Conservation (phyloP, 2,329 filamentous ascomycete genomes). For the Paraconiothyrium sp. region DNA sequence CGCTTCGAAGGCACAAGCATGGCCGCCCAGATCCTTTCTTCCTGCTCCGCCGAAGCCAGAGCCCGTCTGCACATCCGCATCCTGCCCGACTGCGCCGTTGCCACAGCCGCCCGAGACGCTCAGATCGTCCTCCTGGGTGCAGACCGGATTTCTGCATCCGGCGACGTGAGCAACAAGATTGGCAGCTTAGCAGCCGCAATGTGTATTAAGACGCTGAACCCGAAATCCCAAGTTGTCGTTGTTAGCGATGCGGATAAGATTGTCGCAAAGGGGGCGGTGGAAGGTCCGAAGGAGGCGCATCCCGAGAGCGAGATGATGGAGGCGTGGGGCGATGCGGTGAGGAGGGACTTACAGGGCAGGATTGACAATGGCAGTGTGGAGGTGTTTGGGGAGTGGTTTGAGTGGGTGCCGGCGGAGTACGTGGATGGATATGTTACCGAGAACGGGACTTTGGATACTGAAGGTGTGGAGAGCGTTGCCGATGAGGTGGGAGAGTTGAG, state of each 20-base stretch:
- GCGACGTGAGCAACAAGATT: constrained; percentile 73
- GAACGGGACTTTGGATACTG: constrained; percentile 26
- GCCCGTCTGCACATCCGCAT: constrained; percentile 57
- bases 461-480: constrained; percentile 28
- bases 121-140: constrained; percentile 71
- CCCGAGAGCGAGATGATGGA: constrained; percentile 58
- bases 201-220: constrained; percentile 61
- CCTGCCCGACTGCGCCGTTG: constrained; percentile 69
- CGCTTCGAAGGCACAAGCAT: constrained; percentile 71
- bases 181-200: constrained; percentile 69
- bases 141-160: constrained; percentile 67
- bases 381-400: constrained; percentile 52
- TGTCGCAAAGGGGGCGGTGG: constrained; percentile 37
- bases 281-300: constrained; percentile 50
- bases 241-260: constrained; percentile 71
- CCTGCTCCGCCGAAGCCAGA: constrained; percentile 14
- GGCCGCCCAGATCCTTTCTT: constrained; percentile 55
- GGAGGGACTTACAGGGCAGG: constrained; percentile 24
- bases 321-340: constrained; percentile 54
- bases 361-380: constrained; percentile 32
- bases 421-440: constrained; percentile 47
- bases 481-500: constrained; percentile 30
- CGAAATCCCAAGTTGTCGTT: constrained; percentile 61
- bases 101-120: constrained; percentile 61
- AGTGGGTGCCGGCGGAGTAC: constrained; percentile 40